These are phyloP conservation scores for Aphanocladium album DNA, from an alignment of 2,329 filamentous ascomycete genomes.

Conservation along the genomic window DNA sequence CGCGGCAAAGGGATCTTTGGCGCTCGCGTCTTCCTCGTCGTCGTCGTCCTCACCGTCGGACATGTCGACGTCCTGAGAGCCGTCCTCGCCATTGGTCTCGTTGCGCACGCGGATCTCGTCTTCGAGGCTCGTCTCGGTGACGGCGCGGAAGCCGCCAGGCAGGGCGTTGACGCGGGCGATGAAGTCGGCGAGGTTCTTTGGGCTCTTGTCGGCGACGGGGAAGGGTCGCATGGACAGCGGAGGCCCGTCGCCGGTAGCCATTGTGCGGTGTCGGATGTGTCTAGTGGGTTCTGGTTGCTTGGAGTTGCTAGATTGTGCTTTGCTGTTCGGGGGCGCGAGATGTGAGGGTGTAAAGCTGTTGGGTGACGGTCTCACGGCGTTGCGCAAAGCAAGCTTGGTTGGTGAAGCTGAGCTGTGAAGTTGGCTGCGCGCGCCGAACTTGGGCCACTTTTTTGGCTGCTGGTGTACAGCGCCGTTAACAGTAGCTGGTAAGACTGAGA, in stretches of 20 bases:
- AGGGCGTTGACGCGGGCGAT: slow-evolving; percentile 79
- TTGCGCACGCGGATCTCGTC: slow-evolving; percentile 56
- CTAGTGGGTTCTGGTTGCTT: not conserved
- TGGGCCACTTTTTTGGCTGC: not conserved
- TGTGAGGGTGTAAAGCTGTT: not conserved
- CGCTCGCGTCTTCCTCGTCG: slow-evolving; percentile 38
- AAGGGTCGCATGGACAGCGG: slow-evolving; percentile 34
- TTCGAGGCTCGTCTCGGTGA: slow-evolving; percentile 68
- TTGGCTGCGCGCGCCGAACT: not conserved
- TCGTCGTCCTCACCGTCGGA: slow-evolving; percentile 44
- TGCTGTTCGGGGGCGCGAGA: too few species aligned
- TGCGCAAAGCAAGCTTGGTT: not conserved
- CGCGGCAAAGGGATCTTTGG: slow-evolving; percentile 43
- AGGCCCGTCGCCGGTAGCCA: slow-evolving; percentile 28
- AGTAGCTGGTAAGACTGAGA: too few species aligned
- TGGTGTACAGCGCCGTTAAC: too few species aligned
- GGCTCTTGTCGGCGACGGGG: slow-evolving; percentile 51
- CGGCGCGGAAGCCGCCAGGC: slow-evolving; percentile 68
- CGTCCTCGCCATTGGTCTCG: slow-evolving; percentile 39
- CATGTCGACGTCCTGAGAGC: slow-evolving; percentile 41
- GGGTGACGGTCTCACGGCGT: not conserved
- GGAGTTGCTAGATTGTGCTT: not conserved
- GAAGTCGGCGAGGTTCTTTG: slow-evolving; percentile 63
- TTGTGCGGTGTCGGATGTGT: slow-evolving; percentile 15
- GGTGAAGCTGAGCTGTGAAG: too few species aligned